Evolutionary conservation across 441 rosid genomes (phyloP), one percentile per base, ranked within the genome.

Genomic region (Cnidoscolus chayamansa): DNA sequence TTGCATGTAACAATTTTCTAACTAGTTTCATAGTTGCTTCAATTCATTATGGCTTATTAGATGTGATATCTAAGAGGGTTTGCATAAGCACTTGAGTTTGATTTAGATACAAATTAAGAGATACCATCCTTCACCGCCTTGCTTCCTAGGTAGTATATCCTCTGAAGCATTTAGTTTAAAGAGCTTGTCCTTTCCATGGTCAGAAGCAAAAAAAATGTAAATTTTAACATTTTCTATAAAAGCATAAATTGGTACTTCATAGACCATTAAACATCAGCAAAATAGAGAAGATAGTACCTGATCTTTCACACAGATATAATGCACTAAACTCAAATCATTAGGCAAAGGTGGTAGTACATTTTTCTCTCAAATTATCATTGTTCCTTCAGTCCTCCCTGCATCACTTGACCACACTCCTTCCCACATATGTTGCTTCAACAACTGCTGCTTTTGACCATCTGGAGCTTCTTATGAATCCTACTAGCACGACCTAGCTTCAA

Each of bases 301-400:
- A 16, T 32, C 19, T 37, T 35, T 65, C 19, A 58, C 45, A 10
- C 13, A 17, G 30, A 32, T 16, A 17, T 50, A 9, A 53, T 11
- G 37, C 59, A 63, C 19, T 12, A 48, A 63, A 48, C 79, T 53
- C 71, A 66, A 32, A 53, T 68, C n/a, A 63, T 59, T 69, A 35
- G 8, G 45, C 45, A 60, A 59, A 16, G 56, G 2, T 12, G 8
- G 20, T 10, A 5, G 0, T 4, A 19, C 3, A 32, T 37, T 73
- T 56, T 72, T 72, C 45, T 20, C 10, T 60, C 13, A 60, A 40
- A 40, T 25, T 1, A 5, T 35, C 68, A 79, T 50, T 84, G 78
- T 48, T 58, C 73, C 49, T n/a, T 61, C 3, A 16, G 31, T 40
- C 7, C 51, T 40, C 31, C 67, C 31, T 45, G n/a, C 1, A 10